Conservation (phyloP, 31 red algal species). For the Odonthalia washingtoniensis region DNA sequence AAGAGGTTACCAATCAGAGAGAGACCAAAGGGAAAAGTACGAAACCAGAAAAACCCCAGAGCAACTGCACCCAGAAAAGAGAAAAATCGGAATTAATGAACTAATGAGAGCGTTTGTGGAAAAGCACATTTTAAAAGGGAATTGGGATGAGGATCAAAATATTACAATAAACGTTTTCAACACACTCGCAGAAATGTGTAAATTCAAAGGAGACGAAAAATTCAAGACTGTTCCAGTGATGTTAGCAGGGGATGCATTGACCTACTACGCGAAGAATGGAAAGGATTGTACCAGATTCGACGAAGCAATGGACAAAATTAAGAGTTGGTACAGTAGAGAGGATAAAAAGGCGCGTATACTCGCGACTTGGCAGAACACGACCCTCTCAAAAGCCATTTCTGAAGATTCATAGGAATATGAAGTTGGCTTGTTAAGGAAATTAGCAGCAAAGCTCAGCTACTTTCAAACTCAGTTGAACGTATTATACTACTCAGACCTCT, state of each 20-base stretch:
- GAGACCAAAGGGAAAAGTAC: too few relatives aligned
- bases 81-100: too few relatives aligned
- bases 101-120: too few relatives aligned
- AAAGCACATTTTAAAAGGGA: too few relatives aligned
- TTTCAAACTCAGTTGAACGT: constrained; percentile 6
- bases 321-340: background rate
- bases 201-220: background rate
- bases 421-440: background rate
- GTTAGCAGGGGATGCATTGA: background rate
- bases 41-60: too few relatives aligned
- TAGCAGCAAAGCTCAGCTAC: background rate
- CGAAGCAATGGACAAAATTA: background rate
- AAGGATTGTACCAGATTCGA: background rate
- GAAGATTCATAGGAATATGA: background rate
- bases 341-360: background rate
- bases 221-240: too few relatives aligned
- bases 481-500: background rate
- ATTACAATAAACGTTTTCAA: too few relatives aligned
- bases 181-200: too few relatives aligned
- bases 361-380: background rate
- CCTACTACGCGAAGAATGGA: background rate
- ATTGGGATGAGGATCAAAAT: too few relatives aligned
- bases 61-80: too few relatives aligned
- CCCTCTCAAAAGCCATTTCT: constrained; percentile 4
- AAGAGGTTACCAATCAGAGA: too few relatives aligned